Percentiles rank a stretch among this genome's conserved stretches.
Evolutionary conservation across 2,329 filamentous ascomycete genomes (phyloP).

Genomic region (Neoscytalidium dimidiatum): DNA sequence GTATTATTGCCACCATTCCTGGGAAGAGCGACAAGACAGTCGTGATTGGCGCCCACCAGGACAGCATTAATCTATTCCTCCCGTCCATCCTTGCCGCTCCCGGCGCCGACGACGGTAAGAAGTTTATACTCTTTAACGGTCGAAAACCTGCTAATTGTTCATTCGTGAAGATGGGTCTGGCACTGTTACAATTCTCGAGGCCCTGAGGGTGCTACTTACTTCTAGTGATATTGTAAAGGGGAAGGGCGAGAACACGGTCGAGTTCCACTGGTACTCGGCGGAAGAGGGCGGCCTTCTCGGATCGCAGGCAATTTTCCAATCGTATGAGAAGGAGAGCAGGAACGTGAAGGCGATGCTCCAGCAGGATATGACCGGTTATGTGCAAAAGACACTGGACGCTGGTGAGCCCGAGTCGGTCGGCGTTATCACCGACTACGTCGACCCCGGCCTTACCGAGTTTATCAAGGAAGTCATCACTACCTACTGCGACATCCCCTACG

Average conservation of each 20-base stretch:
- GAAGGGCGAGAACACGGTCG: conserved; percentile 79
- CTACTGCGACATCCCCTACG: conserved; percentile 87
- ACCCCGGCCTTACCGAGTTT: conserved; percentile 78
- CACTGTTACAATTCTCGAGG: conserved; percentile 92
- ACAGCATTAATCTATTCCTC: conserved; percentile 91
- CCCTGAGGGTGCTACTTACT: conserved; percentile 76
- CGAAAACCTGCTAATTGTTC: neutral
- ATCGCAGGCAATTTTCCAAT: conserved; percentile 83
- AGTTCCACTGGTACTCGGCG: conserved; percentile 96
- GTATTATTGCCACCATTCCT: conserved; percentile 88
- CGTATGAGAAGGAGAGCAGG: conserved; percentile 71
- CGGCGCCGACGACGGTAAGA: conserved; percentile 74
- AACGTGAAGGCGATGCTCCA: conserved; percentile 96
- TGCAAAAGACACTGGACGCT: conserved; percentile 78
- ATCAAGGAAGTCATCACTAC: conserved; percentile 84
- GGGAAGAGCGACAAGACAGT: conserved; percentile 82
- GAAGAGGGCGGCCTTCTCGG: conserved; percentile 87
- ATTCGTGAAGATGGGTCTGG: conserved; percentile 70
- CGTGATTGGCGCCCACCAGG: conserved; percentile 89
- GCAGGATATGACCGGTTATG: conserved; percentile 92
- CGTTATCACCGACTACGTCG: conserved; percentile 90
- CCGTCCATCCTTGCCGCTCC: conserved; percentile 82
- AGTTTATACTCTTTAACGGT: too few relatives aligned
- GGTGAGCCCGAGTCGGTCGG: conserved; percentile 84
- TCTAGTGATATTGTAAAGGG: conserved; percentile 71